Conservation (phyloP, 805 yeast genomes). For the Candida xiaguanensis region DNA sequence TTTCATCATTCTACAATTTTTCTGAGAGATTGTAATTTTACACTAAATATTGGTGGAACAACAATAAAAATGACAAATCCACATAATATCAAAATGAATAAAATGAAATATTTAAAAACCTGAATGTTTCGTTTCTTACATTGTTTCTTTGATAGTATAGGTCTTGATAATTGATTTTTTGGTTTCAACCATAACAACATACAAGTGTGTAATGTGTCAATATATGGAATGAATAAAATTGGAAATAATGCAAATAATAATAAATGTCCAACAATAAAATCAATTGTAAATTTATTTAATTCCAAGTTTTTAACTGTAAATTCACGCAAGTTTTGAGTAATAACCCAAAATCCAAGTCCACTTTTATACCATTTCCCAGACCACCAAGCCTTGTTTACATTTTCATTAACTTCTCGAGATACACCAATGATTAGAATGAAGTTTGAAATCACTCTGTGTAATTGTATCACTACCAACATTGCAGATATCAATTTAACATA, state of each 20-base stretch:
- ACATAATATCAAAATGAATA: conserved; percentile 42
- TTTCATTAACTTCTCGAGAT: conserved; percentile 41
- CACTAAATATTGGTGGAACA: conserved; percentile 43
- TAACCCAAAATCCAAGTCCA: conserved; percentile 31
- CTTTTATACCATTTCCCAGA: conserved; percentile 46
- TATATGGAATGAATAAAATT: conserved; percentile 40
- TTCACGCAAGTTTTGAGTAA: conserved; percentile 47
- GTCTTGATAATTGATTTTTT: conserved; percentile 29
- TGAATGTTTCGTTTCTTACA: conserved; percentile 19
- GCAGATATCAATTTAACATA: conserved; percentile 37
- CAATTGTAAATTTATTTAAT: conserved; percentile 44
- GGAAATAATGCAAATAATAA: conserved; percentile 39
- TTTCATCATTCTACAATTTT: conserved; percentile 4
- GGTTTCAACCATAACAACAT: conserved; percentile 50
- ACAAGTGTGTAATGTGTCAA: conserved; percentile 46
- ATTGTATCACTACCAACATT: conserved; percentile 31
- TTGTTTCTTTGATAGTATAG: conserved; percentile 39
- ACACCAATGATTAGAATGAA: conserved; percentile 30
- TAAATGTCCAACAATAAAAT: conserved; percentile 43
- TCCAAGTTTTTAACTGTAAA: conserved; percentile 43
- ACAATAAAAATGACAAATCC: conserved; percentile 40
- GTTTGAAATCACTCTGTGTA: conserved; percentile 29
- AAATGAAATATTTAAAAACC: conserved; percentile 42
- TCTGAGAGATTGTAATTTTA: conserved; percentile 8
- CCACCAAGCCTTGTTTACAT: conserved; percentile 50